Base-by-base conservation (phyloP, 805 yeast genomes). In the Wickerhamomyces tratensis region DNA sequence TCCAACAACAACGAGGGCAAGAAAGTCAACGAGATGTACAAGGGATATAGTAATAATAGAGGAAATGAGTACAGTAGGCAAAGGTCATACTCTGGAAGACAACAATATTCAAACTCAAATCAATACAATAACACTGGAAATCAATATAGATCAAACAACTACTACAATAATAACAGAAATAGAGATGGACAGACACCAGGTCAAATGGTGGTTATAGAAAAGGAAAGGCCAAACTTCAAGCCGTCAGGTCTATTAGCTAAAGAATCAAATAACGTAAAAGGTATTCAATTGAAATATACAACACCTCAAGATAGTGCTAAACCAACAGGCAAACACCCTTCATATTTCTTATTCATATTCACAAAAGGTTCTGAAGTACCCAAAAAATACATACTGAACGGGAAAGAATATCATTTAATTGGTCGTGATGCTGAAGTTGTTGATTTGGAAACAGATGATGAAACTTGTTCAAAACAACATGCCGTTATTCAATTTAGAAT, bases 401-500 rank as follows among this genome's bases (percentile, higher is more conserved):
- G 43, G 1, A 62, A 54, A 34, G 57, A 62, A 20, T 51, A 40
- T 29, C 61, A 57, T 37, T 46, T 68, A 11, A 47, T 70, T 7
- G 76, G 76, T 0, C 50, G 74, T 34, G 63, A 57, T 35, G 49
- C 41, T 6, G 50, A 53, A 27, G 51, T 68, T 1, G 68, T 63
- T 13, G 70, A 70, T 47, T 57, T 69, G 4, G 47, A 50, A 27
- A 56, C 68, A 1, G 60, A 59, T 7, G 61, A 63, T 39, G 61
- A 57, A 27, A 53, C 64, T 1, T 64, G 70, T 41, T 68, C 74
- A 0, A 65, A 65, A 39, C 75, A 72, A 48, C 78, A 73, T 49
- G 75, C 76, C 20, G 77, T 61, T 0, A 57, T 73, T 7, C 77
- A 72, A 46, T 72, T 67, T 46, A 53, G 72, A 30, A 39, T 49